phyloP scores from a whole-genome alignment of 176 grass and related monocot genomes.

The Bolboschoenus planiculmis region DNA sequence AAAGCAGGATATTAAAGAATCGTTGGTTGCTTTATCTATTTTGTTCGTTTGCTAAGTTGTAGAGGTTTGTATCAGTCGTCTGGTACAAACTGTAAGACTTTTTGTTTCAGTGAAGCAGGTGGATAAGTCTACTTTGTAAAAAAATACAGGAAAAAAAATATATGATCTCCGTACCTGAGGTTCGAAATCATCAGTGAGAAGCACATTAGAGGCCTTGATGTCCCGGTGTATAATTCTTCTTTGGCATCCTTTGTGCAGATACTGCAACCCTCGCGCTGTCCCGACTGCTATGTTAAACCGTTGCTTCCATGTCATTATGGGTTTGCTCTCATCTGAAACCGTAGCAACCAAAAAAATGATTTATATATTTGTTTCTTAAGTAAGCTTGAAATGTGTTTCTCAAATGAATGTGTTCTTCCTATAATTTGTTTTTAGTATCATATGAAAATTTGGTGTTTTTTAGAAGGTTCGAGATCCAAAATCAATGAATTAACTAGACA shows the following conservation, averaged over 20 bases:
- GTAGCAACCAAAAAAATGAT: background rate
- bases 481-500: no score
- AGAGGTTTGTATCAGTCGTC: background rate
- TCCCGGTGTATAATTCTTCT: constrained; percentile 87
- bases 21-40: background rate
- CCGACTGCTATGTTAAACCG: constrained; percentile 59
- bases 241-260: constrained; percentile 86
- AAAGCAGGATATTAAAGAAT: background rate
- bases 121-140: no score
- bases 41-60: background rate
- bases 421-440: background rate
- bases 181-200: constrained; percentile 57
- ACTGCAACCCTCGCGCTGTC: constrained; percentile 60
- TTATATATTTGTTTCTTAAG: background rate
- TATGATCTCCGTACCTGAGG: constrained; percentile 50
- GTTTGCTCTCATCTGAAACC: constrained; percentile 47
- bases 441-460: background rate
- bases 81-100: background rate
- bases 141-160: background rate
- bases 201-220: constrained; percentile 87
- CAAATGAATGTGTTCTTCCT: background rate
- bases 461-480: background rate
- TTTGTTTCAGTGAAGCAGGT: background rate
- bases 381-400: background rate
- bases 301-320: constrained; percentile 62